Evolutionary conservation across 805 yeast genomes (phyloP), one percentile per base, ranked within the genome.

Genomic region (Candida piceae): DNA sequence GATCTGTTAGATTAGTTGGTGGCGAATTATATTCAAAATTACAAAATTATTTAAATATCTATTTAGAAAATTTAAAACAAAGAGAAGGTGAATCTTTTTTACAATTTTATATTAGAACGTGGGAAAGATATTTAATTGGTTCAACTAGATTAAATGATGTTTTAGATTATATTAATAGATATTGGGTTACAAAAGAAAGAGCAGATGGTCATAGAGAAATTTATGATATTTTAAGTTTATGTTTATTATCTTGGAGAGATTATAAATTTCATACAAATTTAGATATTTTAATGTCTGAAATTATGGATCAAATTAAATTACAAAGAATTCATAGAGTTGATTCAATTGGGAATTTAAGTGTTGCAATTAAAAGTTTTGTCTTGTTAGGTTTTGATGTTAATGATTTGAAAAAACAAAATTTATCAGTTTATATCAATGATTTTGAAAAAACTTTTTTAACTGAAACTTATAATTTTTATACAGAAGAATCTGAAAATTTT

Each of bases 151-250:
- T 93, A 58, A 88, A 87, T 59, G 93, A 94, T 57, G 89, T 94
- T 5, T 85, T 93, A 53, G 96, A 90, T 58, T 93, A 93, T 62
- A 79, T 93, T 75, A 93, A 93, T 62, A 75, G 97, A 44, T 93
- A 90, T 63, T 93, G 98, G 98, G 96, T 94, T 30, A 84, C 84
- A 50, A 89, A 94, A 55, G 97, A 90, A 62, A 74, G 97, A 54
- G 83, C 87, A 29, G 97, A 90, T 57, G 97, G 97, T 13, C 77
- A 86, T 52, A 74, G 88, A 45, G 88, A 86, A 53, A 80, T 93
- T 31, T 87, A 79, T 60, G 98, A 93, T 60, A 94, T 94, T 16
- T 81, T 88, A 57, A 87, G 96, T 4, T 68, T 93, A 45, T 84
- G 96, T 35, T 66, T 90, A 35, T 70, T 88, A 48, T 80, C 85